Conservation (phyloP, 352 stramenopile genomes). For the Globisporangium emineosum region DNA sequence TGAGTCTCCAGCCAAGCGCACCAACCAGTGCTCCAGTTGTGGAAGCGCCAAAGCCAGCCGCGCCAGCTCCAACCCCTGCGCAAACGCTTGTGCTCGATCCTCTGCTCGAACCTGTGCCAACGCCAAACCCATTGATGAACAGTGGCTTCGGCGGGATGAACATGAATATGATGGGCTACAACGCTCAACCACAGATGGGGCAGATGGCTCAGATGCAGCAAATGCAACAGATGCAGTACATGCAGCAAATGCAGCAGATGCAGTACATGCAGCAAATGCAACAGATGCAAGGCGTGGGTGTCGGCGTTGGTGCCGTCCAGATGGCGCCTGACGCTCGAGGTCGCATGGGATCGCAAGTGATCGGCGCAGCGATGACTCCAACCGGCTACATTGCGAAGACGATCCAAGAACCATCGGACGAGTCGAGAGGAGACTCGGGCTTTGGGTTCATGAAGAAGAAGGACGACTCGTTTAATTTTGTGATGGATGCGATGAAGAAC, state of each 20-base stretch:
- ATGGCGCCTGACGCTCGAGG: conserved; percentile 23
- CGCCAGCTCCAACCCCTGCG: conserved; percentile 22
- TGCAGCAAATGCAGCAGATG: conserved; percentile 76
- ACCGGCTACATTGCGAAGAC: conserved; percentile 87
- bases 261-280: conserved; percentile 78
- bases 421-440: conserved; percentile 53
- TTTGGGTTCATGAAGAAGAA: conserved; percentile 89
- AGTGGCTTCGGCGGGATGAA: conserved; percentile 40
- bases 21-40: conserved; percentile 17
- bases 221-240: conserved; percentile 55
- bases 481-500: conserved; percentile 89
- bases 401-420: conserved; percentile 74
- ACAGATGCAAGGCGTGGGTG: conserved; percentile 46
- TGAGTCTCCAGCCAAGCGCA: conserved; percentile 54
- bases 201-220: conserved; percentile 48
- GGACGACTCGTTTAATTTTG: conserved; percentile 88
- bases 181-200: conserved; percentile 39
- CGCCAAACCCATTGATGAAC: conserved; percentile 36
- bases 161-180: conserved; percentile 73
- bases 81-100: conserved; percentile 64
- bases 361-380: conserved; percentile 81
- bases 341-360: conserved; percentile 62
- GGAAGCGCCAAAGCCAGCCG: conserved; percentile 11
- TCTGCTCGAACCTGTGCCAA: conserved; percentile 58
- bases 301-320: conserved; percentile 27